Conservation (phyloP, 495 filamentous ascomycete species). For the Penicillium manginii region DNA sequence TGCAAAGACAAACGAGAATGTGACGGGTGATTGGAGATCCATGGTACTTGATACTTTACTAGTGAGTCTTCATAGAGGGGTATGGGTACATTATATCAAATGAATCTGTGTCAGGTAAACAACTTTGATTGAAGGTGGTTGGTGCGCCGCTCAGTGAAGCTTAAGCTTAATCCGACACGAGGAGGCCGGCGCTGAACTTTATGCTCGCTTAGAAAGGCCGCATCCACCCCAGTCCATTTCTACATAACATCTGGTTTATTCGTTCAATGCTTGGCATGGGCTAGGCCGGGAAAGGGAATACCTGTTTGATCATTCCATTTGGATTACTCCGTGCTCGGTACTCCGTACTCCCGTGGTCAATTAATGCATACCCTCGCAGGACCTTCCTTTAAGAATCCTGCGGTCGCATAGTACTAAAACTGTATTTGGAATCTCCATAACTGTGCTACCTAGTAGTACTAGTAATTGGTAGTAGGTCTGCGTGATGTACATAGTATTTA, state of each 20-base stretch:
- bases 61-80: not conserved
- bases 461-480: too few species aligned
- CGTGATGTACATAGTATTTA: too few species aligned
- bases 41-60: too few species aligned
- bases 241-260: not conserved
- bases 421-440: too few species aligned
- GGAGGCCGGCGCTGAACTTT: slow-evolving; percentile 44
- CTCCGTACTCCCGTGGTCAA: not conserved
- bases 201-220: slow-evolving; percentile 46
- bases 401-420: not conserved
- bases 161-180: slow-evolving; percentile 61
- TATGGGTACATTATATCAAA: not conserved
- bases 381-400: not conserved
- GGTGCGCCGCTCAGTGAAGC: slow-evolving; percentile 46
- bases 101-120: slow-evolving; percentile 32
- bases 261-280: slow-evolving; percentile 22
- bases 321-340: not conserved
- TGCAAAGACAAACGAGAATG: slow-evolving; percentile 10
- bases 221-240: slow-evolving; percentile 21
- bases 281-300: slow-evolving; percentile 18
- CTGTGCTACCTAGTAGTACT: too few species aligned
- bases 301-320: slow-evolving; percentile 7
- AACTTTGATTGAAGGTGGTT: slow-evolving; percentile 45
- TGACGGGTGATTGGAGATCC: not conserved
- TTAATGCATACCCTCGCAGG: not conserved